phyloP scores from a whole-genome alignment of 2,329 filamentous ascomycete genomes.

The Aureobasidium uvarum region DNA sequence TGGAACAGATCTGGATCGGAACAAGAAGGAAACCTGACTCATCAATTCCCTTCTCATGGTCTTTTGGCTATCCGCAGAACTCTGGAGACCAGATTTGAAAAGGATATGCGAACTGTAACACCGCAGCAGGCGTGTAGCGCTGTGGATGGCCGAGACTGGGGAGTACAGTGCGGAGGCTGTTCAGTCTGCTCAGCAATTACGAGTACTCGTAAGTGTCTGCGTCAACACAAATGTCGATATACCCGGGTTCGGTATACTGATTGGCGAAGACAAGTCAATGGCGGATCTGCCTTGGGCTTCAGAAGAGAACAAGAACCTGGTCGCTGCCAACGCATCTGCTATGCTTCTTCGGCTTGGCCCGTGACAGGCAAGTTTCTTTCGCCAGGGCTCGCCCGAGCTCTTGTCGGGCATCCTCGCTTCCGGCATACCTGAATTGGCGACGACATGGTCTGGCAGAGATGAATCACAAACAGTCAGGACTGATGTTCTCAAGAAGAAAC shows the following conservation, averaged over 20 bases:
- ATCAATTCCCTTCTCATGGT: conserved; percentile 14
- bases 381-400: conserved; percentile 6
- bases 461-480: conserved; percentile 1
- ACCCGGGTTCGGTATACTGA: not conserved
- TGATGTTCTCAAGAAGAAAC: conserved; percentile 20
- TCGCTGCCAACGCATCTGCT: conserved; percentile 22
- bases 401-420: not conserved
- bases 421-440: not conserved
- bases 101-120: conserved; percentile 1
- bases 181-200: not conserved
- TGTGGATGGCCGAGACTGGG: conserved; percentile 12
- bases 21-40: conserved; percentile 12
- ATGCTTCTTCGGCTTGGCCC: conserved; percentile 22
- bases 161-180: conserved; percentile 5
- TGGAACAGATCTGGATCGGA: conserved; percentile 19
- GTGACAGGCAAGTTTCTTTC: conserved; percentile 12
- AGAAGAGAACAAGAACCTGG: not conserved
- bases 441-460: conserved; percentile 4
- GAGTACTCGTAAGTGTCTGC: not conserved
- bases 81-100: not conserved
- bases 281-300: conserved; percentile 18
- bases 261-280: not conserved
- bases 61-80: conserved; percentile 5
- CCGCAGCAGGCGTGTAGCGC: conserved; percentile 15
- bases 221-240: conserved; percentile 9